Evolutionary conservation across 2,329 filamentous ascomycete species (phyloP).

Genomic region (Mariannaea elegans): DNA sequence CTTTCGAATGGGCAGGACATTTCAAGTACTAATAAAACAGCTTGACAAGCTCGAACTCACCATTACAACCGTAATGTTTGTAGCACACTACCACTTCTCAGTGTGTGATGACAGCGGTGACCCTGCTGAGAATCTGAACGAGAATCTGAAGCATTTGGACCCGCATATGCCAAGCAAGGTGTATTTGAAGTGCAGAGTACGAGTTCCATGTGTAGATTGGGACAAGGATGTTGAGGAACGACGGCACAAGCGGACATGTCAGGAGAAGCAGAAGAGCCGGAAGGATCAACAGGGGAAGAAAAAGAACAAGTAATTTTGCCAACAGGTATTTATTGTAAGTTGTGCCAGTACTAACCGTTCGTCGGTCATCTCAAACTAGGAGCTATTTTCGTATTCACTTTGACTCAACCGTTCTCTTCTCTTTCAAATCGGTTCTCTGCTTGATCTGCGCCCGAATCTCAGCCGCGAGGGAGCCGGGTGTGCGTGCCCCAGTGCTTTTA

Average conservation of each 20-base stretch:
- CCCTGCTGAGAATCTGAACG: constrained; percentile 18
- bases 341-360: background rate
- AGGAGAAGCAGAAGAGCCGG: background rate
- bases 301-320: background rate
- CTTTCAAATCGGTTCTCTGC: background rate
- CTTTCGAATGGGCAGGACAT: too few relatives aligned
- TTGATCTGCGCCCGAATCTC: constrained; percentile 38
- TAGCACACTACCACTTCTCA: constrained; percentile 58
- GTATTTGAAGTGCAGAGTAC: background rate
- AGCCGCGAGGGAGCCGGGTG: constrained; percentile 36
- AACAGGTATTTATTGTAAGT: background rate
- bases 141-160: constrained; percentile 12
- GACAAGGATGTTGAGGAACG: background rate
- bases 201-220: background rate
- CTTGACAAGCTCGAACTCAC: constrained; percentile 64
- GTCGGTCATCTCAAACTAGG: background rate
- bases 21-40: constrained; percentile 25
- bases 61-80: constrained; percentile 58
- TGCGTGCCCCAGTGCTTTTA: constrained; percentile 35
- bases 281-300: background rate
- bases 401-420: background rate
- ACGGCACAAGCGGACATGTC: background rate
- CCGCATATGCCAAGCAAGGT: background rate
- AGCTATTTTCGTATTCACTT: background rate
- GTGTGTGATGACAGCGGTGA: constrained; percentile 52